These are phyloP conservation scores for Glebionis coronaria DNA, from an alignment of 129 eudicot species.

Conservation along the genomic window DNA sequence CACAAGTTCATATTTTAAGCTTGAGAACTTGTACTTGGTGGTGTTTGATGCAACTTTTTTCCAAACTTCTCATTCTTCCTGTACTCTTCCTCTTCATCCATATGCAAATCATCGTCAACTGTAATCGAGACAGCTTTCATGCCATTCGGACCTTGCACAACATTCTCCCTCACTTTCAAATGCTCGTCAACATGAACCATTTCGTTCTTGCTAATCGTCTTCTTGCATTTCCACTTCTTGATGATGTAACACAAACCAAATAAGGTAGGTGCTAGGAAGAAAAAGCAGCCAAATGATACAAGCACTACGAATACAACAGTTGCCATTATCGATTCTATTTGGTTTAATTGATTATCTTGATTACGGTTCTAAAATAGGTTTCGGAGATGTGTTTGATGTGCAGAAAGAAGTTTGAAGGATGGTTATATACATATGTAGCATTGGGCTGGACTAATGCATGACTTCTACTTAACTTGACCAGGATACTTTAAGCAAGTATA, in stretches of 20 bases:
- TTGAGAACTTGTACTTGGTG: constrained; percentile 11
- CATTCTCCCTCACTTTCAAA: constrained; percentile 42
- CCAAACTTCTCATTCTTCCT: constrained; percentile 44
- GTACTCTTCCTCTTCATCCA: constrained; percentile 43
- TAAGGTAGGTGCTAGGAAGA: constrained; percentile 43
- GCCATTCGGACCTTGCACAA: constrained; percentile 53
- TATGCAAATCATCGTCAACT: constrained; percentile 63
- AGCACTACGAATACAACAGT: constrained; percentile 41
- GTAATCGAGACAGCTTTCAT: constrained; percentile 44
- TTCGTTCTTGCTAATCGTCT: constrained; percentile 35
- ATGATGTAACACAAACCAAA: constrained; percentile 52
- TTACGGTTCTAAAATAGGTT: constrained; percentile 10
- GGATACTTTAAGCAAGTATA: constrained; percentile 45
- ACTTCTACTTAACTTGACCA: constrained; percentile 42
- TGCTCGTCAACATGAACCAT: constrained; percentile 46
- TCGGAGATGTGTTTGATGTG: constrained; percentile 31
- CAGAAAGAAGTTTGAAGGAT: constrained; percentile 8
- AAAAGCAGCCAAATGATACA: constrained; percentile 51
- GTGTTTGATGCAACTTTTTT: constrained; percentile 17
- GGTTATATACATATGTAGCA: constrained; percentile 28
- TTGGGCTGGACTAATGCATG: constrained; percentile 18
- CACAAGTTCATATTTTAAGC: constrained; percentile 18
- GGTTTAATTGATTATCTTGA: neutral
- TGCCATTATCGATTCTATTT: too few relatives aligned
- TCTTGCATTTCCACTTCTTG: constrained; percentile 53